Percentiles rank a stretch among this genome's conserved stretches.
These are phyloP conservation scores for Scedosporium minutisporum DNA, from an alignment of 2,329 filamentous ascomycete genomes.

Conservation along the genomic window DNA sequence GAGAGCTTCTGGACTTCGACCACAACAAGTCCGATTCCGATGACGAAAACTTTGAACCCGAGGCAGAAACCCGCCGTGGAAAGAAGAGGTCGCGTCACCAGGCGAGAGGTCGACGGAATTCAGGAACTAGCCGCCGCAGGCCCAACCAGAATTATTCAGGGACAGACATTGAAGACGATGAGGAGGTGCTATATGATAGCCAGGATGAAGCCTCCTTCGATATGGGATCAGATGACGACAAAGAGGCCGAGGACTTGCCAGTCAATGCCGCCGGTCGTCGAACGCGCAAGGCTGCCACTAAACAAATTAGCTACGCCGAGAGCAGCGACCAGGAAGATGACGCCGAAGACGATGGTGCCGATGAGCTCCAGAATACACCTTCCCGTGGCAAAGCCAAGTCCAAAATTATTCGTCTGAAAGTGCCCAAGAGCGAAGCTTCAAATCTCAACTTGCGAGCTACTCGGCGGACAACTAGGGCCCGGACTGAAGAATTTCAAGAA, in stretches of 20 bases:
- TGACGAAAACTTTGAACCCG: slow-evolving; percentile 56
- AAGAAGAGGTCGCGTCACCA: slow-evolving; percentile 24
- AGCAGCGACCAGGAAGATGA: slow-evolving; percentile 31
- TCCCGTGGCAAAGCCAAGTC: slow-evolving; percentile 15
- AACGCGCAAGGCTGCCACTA: slow-evolving; percentile 36
- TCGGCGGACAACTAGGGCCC: slow-evolving; percentile 41
- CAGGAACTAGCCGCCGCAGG: slow-evolving; percentile 24
- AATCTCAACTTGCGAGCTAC: slow-evolving; percentile 15
- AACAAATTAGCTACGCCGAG: slow-evolving; percentile 37
- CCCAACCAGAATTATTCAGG: slow-evolving; percentile 37
- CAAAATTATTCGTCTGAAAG: slow-evolving; percentile 35
- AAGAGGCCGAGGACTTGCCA: slow-evolving; percentile 28
- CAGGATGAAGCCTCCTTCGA: slow-evolving; percentile 45
- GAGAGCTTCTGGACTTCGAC: slow-evolving; percentile 50
- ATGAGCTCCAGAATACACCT: slow-evolving; percentile 16
- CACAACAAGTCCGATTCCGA: slow-evolving; percentile 57
- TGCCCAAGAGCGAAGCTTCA: slow-evolving; percentile 19
- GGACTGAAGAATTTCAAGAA: slow-evolving; percentile 45
- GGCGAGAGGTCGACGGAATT: slow-evolving; percentile 27
- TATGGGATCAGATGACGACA: slow-evolving; percentile 26
- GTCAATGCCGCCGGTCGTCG: slow-evolving; percentile 38
- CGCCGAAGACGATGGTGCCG: slow-evolving; percentile 17
- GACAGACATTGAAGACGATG: slow-evolving; percentile 54
- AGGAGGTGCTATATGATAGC: slow-evolving; percentile 32
- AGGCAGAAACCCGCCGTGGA: slow-evolving; percentile 29